Base-by-base conservation (phyloP, 805 yeast genomes). In the Saccharomycopsis babjevae region DNA sequence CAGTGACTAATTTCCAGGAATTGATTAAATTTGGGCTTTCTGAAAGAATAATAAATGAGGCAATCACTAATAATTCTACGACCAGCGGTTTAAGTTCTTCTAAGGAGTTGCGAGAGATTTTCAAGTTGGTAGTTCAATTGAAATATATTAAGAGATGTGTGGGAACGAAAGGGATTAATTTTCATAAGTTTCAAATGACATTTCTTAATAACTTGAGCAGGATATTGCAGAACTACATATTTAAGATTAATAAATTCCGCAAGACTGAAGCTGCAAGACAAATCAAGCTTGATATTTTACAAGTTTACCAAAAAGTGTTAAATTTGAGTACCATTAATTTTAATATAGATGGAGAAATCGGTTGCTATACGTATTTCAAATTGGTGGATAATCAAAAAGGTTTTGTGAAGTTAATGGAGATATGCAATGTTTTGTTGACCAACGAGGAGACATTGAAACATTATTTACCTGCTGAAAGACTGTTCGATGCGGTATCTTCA, bases 231-330 rank as follows among this genome's bases (percentile, higher is more conserved):
- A 57, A 42, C 16, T 59, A 59, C 38, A 55, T 59, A 20, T 56
- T 59, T 36, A 59, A 59, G 56, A 55, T 59, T 18, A 59, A 59
- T 28, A 56, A 55, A 32, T 59, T 59, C 30, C n/a, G 28, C 28
- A 46, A 59, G 28, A 18, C n/a, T 16, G 34, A 56, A 38, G 61
- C 59, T 3, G 57, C 54, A n/a, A 52, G 43, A 10, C 61, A 59
- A 36, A 56, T 59, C 55, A 59, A 59, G 42, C 57, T 40, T 50
- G 61, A 59, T 32, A 56, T 56, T 56, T 55, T 59, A 36, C 22
- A 25, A n/a, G 56, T 56, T 20, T 25, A 56, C 11, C 34, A 56
- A 50, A 38, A 42, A 13, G 43, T 59, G 3, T 28, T 59, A 36
- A 28, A 50, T 22, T 50, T 55, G 40, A 30, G 18, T n/a, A 46